Conservation (phyloP, 805 yeast species). For the Nakazawaea siamensis region DNA sequence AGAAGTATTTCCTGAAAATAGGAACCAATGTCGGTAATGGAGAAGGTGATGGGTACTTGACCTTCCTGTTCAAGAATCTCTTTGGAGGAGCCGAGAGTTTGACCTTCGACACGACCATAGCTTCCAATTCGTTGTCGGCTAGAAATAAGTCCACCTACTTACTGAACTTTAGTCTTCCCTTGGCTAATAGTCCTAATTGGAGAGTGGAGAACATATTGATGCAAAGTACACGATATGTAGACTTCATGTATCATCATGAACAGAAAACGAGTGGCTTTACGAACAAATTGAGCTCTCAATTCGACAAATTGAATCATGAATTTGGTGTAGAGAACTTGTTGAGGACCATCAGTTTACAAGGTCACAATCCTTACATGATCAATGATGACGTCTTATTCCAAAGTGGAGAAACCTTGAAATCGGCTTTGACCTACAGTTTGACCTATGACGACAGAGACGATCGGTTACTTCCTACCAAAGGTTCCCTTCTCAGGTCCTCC, state of each 20-base stretch:
- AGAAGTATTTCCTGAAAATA: slow-evolving; percentile 73
- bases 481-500: slow-evolving; percentile 28
- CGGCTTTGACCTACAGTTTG: slow-evolving; percentile 30
- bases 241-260: slow-evolving; percentile 37
- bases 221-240: slow-evolving; percentile 36
- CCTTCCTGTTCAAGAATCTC: slow-evolving; percentile 53
- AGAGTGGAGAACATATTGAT: slow-evolving; percentile 30
- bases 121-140: slow-evolving; percentile 38
- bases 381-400: slow-evolving; percentile 26
- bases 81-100: slow-evolving; percentile 52
- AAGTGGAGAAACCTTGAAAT: slow-evolving; percentile 38
- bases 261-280: slow-evolving; percentile 35
- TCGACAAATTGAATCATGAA: slow-evolving; percentile 35
- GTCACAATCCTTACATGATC: slow-evolving; percentile 13
- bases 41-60: slow-evolving; percentile 90
- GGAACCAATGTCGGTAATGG: slow-evolving; percentile 97
- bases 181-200: slow-evolving; percentile 31
- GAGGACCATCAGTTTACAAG: slow-evolving; percentile 28
- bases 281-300: slow-evolving; percentile 29
- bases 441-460: slow-evolving; percentile 38
- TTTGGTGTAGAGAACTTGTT: slow-evolving; percentile 32
- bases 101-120: slow-evolving; percentile 34
- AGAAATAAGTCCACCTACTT: slow-evolving; percentile 43
- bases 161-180: slow-evolving; percentile 37
- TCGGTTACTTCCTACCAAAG: slow-evolving; percentile 32